A percentile compares a stretch with the other conserved stretches of the same genome.
Evolutionary conservation across 768 basidiomycete species (phyloP).

Genomic region (Tulasnella sp.): DNA sequence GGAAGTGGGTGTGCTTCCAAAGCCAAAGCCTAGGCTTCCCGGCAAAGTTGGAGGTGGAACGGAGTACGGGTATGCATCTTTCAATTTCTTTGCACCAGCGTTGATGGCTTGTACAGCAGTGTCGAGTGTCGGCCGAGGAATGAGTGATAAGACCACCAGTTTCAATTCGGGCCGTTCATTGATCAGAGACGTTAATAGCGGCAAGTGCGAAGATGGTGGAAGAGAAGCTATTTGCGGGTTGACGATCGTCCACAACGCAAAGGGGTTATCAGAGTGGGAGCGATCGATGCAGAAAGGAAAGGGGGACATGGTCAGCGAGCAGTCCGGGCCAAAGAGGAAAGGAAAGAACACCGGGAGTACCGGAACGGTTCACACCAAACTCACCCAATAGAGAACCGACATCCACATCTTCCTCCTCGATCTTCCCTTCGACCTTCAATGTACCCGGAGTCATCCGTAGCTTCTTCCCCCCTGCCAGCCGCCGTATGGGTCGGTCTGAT

Average conservation of each 20-base stretch:
- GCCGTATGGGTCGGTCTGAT: constrained; percentile 63
- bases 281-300: constrained; percentile 13
- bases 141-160: constrained; percentile 56
- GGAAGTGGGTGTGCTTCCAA: constrained; percentile 18
- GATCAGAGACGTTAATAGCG: constrained; percentile 58
- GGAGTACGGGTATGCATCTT: constrained; percentile 78
- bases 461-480: constrained; percentile 23
- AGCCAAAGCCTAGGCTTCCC: constrained; percentile 20
- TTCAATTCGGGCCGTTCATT: constrained; percentile 60
- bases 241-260: neutral
- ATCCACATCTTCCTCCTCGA: constrained; percentile 55
- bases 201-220: constrained; percentile 64
- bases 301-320: neutral
- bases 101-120: constrained; percentile 57
- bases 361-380: constrained; percentile 20
- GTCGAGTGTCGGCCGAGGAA: constrained; percentile 75
- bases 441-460: constrained; percentile 19
- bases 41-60: constrained; percentile 27
- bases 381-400: constrained; percentile 70
- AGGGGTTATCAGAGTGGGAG: constrained; percentile 15
- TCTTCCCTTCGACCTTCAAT: constrained; percentile 23
- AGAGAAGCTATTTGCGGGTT: constrained; percentile 51
- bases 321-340: neutral
- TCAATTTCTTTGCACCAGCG: constrained; percentile 57
- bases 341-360: neutral